phyloP scores from a whole-genome alignment of 31 red algal genomes.

The Porphyra umbilicalis region DNA sequence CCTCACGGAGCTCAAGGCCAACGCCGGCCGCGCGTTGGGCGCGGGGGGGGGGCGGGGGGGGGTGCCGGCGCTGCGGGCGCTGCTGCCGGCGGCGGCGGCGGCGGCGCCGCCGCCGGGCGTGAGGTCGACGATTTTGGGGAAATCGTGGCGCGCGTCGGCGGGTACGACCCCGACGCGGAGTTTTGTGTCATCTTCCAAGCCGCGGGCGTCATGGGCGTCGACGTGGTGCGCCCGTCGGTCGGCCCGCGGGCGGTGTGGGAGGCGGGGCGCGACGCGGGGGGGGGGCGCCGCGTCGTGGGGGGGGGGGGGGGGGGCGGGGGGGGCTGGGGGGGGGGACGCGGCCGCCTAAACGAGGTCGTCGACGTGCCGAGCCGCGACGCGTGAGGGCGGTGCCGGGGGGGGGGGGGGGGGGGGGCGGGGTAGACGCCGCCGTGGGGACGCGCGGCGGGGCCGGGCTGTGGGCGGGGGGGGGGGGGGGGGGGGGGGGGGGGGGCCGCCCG shows the following conservation, averaged over 20 bases:
- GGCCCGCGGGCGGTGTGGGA: slow-evolving; percentile 5
- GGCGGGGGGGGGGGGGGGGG: too few relatives aligned
- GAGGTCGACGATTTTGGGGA: neutral
- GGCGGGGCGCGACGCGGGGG: neutral
- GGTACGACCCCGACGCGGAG: neutral
- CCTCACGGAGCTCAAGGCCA: neutral
- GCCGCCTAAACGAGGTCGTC: neutral
- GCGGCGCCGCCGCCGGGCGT: neutral
- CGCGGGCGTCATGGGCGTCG: neutral
- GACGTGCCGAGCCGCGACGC: neutral
- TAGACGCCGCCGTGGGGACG: too few relatives aligned
- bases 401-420: too few relatives aligned
- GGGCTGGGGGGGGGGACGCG: neutral
- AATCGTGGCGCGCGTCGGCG: neutral
- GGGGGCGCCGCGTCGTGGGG: neutral
- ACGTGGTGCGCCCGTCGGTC: neutral
- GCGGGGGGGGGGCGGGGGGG: neutral
- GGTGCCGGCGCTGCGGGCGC: too few relatives aligned
- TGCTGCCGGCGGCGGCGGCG: neutral
- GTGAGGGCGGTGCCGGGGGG: neutral
- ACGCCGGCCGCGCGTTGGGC: neutral
- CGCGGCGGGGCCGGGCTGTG: too few relatives aligned
- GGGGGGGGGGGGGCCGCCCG: too few relatives aligned
- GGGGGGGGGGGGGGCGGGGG: neutral
- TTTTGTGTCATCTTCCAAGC: slow-evolving; percentile 1